phyloP scores from a whole-genome alignment of 2,329 filamentous ascomycete genomes.

The Fusarium brachygibbosum region DNA sequence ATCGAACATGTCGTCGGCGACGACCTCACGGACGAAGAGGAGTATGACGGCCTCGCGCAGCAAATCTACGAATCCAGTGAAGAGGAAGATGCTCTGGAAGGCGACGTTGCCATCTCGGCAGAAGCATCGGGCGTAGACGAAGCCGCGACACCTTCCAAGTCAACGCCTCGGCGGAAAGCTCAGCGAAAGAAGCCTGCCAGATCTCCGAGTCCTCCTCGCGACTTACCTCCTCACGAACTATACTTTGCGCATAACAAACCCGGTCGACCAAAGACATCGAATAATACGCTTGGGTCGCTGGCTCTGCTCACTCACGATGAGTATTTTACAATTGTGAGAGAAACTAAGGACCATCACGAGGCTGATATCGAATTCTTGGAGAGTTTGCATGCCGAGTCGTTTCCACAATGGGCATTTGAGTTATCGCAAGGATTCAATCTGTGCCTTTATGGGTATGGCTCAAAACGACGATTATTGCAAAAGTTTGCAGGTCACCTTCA shows the following conservation, averaged over 20 bases:
- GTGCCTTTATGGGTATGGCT: slow-evolving; percentile 93
- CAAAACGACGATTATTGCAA: slow-evolving; percentile 81
- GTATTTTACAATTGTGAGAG: slow-evolving; percentile 78
- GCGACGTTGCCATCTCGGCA: slow-evolving; percentile 36
- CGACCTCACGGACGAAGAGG: slow-evolving; percentile 78
- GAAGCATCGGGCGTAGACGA: slow-evolving; percentile 50
- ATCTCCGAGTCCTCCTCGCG: slow-evolving; percentile 82
- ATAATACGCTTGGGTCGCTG: slow-evolving; percentile 82
- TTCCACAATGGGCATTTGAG: slow-evolving; percentile 94
- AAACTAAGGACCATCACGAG: slow-evolving; percentile 76
- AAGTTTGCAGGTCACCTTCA: slow-evolving; percentile 80
- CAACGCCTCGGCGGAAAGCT: slow-evolving; percentile 49
- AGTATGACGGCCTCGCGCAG: slow-evolving; percentile 75
- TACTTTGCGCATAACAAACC: slow-evolving; percentile 95
- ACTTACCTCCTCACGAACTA: slow-evolving; percentile 88
- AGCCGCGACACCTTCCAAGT: slow-evolving; percentile 62
- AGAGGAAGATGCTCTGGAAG: slow-evolving; percentile 59
- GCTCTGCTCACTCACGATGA: slow-evolving; percentile 89
- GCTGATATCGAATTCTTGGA: slow-evolving; percentile 79
- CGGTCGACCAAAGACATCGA: slow-evolving; percentile 85
- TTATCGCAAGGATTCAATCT: slow-evolving; percentile 87
- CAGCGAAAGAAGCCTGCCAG: slow-evolving; percentile 56
- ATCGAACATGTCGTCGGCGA: slow-evolving; percentile 78
- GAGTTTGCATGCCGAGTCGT: slow-evolving; percentile 82
- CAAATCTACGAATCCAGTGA: slow-evolving; percentile 74